Base-by-base conservation (phyloP, 1,284 basidiomycete genomes). In the Vanrija humicola region DNA sequence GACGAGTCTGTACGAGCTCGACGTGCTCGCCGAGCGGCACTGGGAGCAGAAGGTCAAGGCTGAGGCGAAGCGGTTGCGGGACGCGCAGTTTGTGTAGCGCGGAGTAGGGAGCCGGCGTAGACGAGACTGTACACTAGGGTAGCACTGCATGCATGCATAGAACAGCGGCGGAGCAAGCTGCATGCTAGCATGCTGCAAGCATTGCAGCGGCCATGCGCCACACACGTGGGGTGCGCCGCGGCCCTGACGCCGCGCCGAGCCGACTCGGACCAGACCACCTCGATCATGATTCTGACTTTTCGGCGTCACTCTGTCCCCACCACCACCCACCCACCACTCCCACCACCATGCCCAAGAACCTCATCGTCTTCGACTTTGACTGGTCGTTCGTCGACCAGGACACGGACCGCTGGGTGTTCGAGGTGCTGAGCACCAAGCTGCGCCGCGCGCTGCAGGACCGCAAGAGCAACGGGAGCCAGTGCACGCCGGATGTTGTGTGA, bases 301-400 rank as follows among this genome's bases (percentile, higher is more conserved):
- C 38, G 19, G 12, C 34, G 12, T 23, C 46, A 23, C 15, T 25
- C 4, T 8, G 3, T 29, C n/a, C 12, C 18, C 12, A 15, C n/a
- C n/a, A 42, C 10, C 40, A 19, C 25, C 15, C 44, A 23, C 23
- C 25, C 25, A n/a, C 6, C 48, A 23, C 5, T 15, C 23, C n/a
- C 38, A 23, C 26, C 43, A 46, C 15, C 2, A 68, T 68, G 60
- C 59, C 62, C 58, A 85, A 82, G 64, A 90, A 95, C 74, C 85
- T 97, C 46, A 81, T 98, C 63, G 87, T 98, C 16, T 98, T 89
- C 67, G 95, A 98, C 77, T 98, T 98, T 79, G 95, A 98, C 82
- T 98, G 94, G 94, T 90, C 71, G 59, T 80, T 76, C n/a, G 58
- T 72, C 38, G 95, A 98, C 78, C 93, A 98, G 78, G 96, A 98